Evolutionary conservation across 2,329 filamentous ascomycete species (phyloP), one percentile per base, ranked within the genome.

Genomic region (Canariomyces notabilis): DNA sequence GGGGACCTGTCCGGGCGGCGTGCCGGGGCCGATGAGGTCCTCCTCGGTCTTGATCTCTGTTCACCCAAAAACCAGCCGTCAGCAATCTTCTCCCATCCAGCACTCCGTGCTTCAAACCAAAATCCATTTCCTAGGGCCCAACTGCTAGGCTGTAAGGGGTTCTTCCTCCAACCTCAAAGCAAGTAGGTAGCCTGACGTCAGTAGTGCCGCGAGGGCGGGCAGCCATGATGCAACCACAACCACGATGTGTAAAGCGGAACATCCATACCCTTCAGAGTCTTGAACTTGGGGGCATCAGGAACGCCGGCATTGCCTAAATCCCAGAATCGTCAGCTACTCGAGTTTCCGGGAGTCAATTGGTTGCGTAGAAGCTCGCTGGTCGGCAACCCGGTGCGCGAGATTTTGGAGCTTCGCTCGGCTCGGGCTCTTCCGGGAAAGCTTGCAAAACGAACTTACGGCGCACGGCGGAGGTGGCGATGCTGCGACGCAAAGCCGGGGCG

Each of bases 21-120:
- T 89, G 75, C 93, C 93, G 26, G 89, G 87, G 55, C 85, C 80
- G 57, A 94, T 59, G 50, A 98, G 87, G 70, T 98, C 93, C n/a
- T 81, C 77, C 58, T 85, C 79, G 56, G 66, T 72, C 74, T 85
- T 85, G 74, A 98, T 80, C 62, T 97, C 93, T 98, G 68, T 57
- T 52, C 51, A 45, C 51, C 58, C 53, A 61, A 57, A 49, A 33
- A 42, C n/a, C 33, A 36, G 6, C 15, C 12, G 46, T 57, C 44
- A 59, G 58, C 47, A 8, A 42, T 42, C 23, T 6, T 38, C 20
- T 33, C n/a, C 16, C 33, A 38, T 43, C 22, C 11, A 19, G 14
- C 18, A 9, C 31, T 8, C 14, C 22, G 29, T 11, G 41, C 8
- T 12, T 33, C 31, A 35, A 16, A 16, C 37, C 7, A 21, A 18